phyloP scores from a whole-genome alignment of 345 rosid genomes.

The Theobroma cacao region DNA sequence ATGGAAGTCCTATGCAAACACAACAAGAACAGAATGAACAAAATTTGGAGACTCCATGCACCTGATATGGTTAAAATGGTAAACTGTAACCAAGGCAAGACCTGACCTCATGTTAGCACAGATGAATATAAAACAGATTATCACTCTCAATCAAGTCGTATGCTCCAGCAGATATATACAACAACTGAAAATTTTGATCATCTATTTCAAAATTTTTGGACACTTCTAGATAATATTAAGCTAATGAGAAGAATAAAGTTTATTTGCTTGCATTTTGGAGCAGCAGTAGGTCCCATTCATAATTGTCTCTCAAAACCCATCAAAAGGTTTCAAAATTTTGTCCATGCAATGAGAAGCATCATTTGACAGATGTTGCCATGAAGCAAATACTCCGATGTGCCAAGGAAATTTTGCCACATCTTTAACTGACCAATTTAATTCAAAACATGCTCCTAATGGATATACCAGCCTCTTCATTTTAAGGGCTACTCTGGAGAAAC shows the following conservation, averaged over 20 bases:
- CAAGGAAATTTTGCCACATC: neutral
- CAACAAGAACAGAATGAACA: conserved; percentile 6
- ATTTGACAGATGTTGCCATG: neutral
- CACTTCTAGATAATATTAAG: conserved; percentile 3
- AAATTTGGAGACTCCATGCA: neutral
- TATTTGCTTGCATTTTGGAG: neutral
- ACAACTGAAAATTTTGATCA: neutral
- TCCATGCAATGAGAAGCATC: conserved; percentile 6
- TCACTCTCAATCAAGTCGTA: conserved; percentile 11
- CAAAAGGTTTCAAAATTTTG: conserved; percentile 4
- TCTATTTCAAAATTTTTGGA: neutral
- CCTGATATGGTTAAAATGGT: neutral
- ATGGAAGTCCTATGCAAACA: conserved; percentile 7
- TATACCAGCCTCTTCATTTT: neutral
- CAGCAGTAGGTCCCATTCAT: neutral
- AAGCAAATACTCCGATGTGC: neutral
- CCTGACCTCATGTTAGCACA: neutral
- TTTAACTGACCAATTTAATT: neutral
- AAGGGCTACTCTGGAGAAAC: neutral
- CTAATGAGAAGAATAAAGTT: neutral
- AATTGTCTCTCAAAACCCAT: neutral
- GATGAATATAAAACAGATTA: neutral
- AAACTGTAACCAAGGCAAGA: neutral
- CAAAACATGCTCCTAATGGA: neutral
- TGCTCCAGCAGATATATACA: neutral